A percentile compares a stretch with the other conserved stretches of the same genome.
Conservation (phyloP, 1,284 basidiomycete species). For the Fomitopsis betulina region DNA sequence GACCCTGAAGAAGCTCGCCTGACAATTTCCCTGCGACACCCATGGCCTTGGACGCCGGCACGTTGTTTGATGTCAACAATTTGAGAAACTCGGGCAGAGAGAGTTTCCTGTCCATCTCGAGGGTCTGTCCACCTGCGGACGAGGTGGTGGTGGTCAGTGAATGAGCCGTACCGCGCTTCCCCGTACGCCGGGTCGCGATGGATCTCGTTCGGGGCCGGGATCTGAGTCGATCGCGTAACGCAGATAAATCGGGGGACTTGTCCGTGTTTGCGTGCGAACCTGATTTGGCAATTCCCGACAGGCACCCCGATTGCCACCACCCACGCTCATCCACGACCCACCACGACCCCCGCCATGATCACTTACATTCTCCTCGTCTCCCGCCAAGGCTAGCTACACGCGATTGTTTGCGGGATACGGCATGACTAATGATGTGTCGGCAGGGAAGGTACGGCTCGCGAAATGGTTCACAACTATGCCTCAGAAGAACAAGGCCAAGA, state of each 20-base stretch:
- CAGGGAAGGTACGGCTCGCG: conserved; percentile 95
- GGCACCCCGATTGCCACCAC: background rate
- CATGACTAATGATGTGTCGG: background rate
- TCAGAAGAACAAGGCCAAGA: conserved; percentile 94
- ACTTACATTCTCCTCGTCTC: conserved; percentile 75
- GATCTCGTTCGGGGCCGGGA: background rate
- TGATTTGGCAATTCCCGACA: background rate
- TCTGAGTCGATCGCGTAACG: conserved; percentile 2
- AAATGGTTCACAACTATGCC: conserved; percentile 99
- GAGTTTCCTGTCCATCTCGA: conserved; percentile 36
- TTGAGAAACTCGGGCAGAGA: conserved; percentile 73
- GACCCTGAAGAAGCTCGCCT: conserved; percentile 21
- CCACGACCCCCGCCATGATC: conserved; percentile 26
- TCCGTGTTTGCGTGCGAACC: background rate
- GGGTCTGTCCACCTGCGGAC: background rate
- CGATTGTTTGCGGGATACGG: background rate
- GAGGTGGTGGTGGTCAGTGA: background rate
- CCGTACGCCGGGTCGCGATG: background rate
- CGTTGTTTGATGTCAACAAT: conserved; percentile 55
- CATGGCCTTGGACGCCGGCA: conserved; percentile 76
- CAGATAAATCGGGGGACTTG: background rate
- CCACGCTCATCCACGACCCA: background rate
- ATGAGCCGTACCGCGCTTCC: background rate
- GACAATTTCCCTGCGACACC: conserved; percentile 74
- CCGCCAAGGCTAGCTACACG: conserved; percentile 64